Evolutionary conservation across 192 early-diverging fungal genomes (phyloP), one percentile per base, ranked within the genome.

Genomic region (Coemansia aciculifera): DNA sequence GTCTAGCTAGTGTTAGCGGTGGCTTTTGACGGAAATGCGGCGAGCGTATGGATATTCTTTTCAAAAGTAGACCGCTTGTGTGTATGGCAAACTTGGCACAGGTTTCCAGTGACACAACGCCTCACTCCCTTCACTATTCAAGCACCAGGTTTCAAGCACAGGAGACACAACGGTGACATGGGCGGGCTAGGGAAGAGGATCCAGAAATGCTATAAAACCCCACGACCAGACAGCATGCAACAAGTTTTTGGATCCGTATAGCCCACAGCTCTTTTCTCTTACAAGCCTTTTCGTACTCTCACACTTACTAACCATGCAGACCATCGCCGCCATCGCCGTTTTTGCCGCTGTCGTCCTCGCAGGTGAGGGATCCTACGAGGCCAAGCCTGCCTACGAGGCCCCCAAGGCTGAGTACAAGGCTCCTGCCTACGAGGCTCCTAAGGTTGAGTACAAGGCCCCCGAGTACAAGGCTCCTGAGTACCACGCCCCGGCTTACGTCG

Each of bases 281-380:
- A 42, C 52, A 17, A 40, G n/a, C 37, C 52, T 32, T 38, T n/a
- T 21, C 27, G 34, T 44, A 34, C 43, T 34, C 59, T 59, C 43
- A 36, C n/a, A 44, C 36, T 31, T 23, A 51, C 34, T 12, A 62
- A 78, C 66, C 59, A 78, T 78, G 77, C 73, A 78, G 77, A 65
- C 54, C 48, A 34, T 70, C 62, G 68, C 68, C 52, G 71, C 71
- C 44, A 49, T 73, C 36, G 63, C 77, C 48, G 63, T 71, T 31
- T 62, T 78, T 43, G 77, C 49, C 31, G 71, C 49, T 31, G 67
- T 60, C 46, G 77, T 62, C 64, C 46, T 78, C 48, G 67, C 71
- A 23, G 63, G 59, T 36, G 77, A 73, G 62, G 66, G 27, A 23
- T 38, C 63, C 32, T 75, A 75, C 36, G 44, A 67, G 67, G 67